phyloP scores from a whole-genome alignment of 2,329 filamentous ascomycete species.

The Mollisiaceae sp. region DNA sequence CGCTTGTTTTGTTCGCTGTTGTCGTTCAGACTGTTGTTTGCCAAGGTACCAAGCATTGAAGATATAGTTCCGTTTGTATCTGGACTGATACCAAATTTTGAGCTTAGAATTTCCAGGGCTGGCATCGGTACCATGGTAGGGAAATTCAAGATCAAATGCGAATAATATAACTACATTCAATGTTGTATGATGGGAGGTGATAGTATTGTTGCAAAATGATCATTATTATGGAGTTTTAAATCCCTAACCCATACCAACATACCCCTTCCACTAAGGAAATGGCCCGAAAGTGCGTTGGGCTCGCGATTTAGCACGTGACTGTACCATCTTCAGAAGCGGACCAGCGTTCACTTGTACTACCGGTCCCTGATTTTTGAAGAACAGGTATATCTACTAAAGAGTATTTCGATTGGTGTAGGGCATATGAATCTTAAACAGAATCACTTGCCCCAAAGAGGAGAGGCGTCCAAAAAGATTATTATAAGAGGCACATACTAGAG shows the following conservation, averaged over 20 bases:
- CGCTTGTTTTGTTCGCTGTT: too few species aligned
- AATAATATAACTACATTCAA: not conserved
- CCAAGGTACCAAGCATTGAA: too few species aligned
- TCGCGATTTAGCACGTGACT: not conserved
- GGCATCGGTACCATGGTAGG: too few species aligned
- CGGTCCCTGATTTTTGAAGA: not conserved
- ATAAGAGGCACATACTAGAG: too few species aligned
- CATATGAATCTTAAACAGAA: not conserved
- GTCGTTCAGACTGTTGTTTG: too few species aligned
- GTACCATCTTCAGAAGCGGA: not conserved
- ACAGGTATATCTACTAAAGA: too few species aligned
- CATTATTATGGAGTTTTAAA: not conserved
- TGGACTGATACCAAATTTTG: too few species aligned
- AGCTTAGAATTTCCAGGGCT: too few species aligned
- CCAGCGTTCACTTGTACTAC: too few species aligned
- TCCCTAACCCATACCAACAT: not conserved
- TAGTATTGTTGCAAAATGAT: not conserved
- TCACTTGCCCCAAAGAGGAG: not conserved
- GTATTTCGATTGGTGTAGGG: not conserved
- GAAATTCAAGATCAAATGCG: not conserved
- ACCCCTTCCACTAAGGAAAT: too few species aligned
- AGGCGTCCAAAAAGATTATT: too few species aligned
- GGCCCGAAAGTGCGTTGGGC: not conserved
- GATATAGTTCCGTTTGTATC: too few species aligned
- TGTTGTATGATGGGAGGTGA: not conserved